These are phyloP conservation scores for Lepidium sativum DNA, from an alignment of 345 rosid species.

Conservation along the genomic window DNA sequence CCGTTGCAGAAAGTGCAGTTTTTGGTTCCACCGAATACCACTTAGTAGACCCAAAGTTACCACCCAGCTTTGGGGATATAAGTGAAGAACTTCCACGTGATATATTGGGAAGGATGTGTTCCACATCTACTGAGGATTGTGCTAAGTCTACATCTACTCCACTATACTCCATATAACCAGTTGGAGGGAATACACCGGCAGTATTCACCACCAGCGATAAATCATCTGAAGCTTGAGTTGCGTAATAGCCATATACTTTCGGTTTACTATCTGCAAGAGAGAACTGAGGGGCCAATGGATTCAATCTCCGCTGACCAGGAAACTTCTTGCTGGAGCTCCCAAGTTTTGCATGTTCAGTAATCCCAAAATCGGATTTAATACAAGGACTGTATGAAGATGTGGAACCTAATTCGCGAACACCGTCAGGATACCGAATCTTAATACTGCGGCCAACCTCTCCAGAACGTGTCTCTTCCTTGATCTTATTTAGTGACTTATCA, in stretches of 20 bases:
- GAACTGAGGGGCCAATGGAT: constrained; percentile 26
- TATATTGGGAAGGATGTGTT: constrained; percentile 1
- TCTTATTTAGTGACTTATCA: neutral
- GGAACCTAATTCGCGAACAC: constrained; percentile 6
- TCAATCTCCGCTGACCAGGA: constrained; percentile 15
- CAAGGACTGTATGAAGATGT: constrained; percentile 22
- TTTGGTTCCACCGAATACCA: constrained; percentile 23
- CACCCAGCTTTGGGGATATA: neutral
- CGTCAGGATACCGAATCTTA: constrained; percentile 2
- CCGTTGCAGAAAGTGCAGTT: constrained; percentile 5
- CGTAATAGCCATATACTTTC: constrained; percentile 5
- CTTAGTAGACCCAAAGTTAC: constrained; percentile 12
- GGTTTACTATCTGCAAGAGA: constrained; percentile 4
- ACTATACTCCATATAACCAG: neutral
- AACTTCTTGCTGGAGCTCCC: constrained; percentile 13
- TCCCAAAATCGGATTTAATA: constrained; percentile 16
- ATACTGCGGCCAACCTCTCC: constrained; percentile 14
- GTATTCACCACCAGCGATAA: neutral
- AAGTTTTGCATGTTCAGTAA: constrained; percentile 21
- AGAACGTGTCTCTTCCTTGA: constrained; percentile 17
- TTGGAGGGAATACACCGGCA: neutral
- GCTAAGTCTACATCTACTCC: constrained; percentile 10
- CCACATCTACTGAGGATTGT: constrained; percentile 2
- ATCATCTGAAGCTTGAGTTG: constrained; percentile 8
- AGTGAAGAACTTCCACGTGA: constrained; percentile 6